Conservation (phyloP, 495 filamentous ascomycete genomes). For the Evernia prunastri region DNA sequence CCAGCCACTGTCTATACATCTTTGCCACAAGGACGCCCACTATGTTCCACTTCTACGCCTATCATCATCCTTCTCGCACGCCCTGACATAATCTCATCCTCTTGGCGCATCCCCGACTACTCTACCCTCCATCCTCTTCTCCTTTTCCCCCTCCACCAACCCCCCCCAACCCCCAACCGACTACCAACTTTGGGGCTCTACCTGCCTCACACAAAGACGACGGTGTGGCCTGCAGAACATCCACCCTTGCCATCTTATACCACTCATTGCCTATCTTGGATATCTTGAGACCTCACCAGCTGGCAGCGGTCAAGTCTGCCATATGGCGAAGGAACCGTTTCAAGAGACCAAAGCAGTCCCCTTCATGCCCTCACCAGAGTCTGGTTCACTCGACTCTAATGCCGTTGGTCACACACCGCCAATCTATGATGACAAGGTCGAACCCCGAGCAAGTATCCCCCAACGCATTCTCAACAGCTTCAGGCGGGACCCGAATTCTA, state of each 20-base stretch:
- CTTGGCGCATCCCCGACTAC: neutral
- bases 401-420: slow-evolving; percentile 13
- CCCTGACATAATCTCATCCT: neutral
- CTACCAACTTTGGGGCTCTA: neutral
- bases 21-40: neutral
- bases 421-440: slow-evolving; percentile 9
- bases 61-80: neutral
- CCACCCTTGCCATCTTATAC: neutral
- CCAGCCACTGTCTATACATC: neutral
- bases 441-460: slow-evolving; percentile 7
- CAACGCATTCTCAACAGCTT: slow-evolving; percentile 67
- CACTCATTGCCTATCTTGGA: slow-evolving; percentile 19
- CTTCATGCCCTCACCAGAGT: slow-evolving; percentile 17
- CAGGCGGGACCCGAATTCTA: slow-evolving; percentile 65
- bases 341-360: slow-evolving; percentile 12
- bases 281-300: slow-evolving; percentile 6
- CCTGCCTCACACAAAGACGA: neutral
- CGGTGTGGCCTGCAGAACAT: neutral
- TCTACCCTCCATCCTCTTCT: neutral
- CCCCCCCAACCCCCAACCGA: too few species aligned
- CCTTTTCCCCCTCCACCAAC: neutral
- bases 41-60: neutral
- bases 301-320: slow-evolving; percentile 13
- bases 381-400: slow-evolving; percentile 21
- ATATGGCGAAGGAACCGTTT: slow-evolving; percentile 20